A percentile compares a stretch with the other conserved stretches of the same genome.
Evolutionary conservation across 257 asterid genomes (phyloP).

Genomic region (Thymus mandschuricus): DNA sequence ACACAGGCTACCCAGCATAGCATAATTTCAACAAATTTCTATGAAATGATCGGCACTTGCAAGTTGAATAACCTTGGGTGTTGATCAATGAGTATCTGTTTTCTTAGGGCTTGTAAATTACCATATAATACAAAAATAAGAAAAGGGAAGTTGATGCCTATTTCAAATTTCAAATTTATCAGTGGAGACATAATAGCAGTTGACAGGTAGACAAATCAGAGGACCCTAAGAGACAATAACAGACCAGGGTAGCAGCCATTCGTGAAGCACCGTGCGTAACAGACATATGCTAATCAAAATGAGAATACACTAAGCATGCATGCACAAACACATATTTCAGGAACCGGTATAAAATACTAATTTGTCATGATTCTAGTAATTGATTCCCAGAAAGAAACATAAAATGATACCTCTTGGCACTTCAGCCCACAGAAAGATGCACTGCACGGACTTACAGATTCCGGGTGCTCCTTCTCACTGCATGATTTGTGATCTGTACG

Average conservation of each 20-base stretch:
- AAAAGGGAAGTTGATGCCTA: background rate
- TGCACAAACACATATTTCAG: background rate
- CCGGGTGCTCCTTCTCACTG: conserved; percentile 44
- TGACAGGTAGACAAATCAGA: too few species aligned
- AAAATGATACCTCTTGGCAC: conserved; percentile 84
- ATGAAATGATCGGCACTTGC: conserved; percentile 2
- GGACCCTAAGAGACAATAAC: too few species aligned
- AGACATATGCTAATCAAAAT: too few species aligned
- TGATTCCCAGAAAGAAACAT: conserved; percentile 23
- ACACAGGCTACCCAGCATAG: background rate
- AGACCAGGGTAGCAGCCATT: too few species aligned
- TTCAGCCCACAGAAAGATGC: conserved; percentile 73
- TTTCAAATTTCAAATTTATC: background rate
- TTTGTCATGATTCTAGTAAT: conserved; percentile 19
- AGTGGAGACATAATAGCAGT: too few species aligned
- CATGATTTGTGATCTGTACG: conserved; percentile 81
- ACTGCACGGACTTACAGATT: conserved; percentile 48
- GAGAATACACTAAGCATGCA: too few species aligned
- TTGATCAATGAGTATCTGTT: background rate
- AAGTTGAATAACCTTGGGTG: conserved; percentile 9
- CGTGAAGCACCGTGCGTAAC: too few species aligned
- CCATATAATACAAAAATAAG: background rate
- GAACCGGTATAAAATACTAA: conserved; percentile 1
- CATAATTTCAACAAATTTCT: background rate
- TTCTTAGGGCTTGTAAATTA: background rate